Base-by-base conservation (phyloP, 2,329 filamentous ascomycete species). In the Thelonectria discophora region DNA sequence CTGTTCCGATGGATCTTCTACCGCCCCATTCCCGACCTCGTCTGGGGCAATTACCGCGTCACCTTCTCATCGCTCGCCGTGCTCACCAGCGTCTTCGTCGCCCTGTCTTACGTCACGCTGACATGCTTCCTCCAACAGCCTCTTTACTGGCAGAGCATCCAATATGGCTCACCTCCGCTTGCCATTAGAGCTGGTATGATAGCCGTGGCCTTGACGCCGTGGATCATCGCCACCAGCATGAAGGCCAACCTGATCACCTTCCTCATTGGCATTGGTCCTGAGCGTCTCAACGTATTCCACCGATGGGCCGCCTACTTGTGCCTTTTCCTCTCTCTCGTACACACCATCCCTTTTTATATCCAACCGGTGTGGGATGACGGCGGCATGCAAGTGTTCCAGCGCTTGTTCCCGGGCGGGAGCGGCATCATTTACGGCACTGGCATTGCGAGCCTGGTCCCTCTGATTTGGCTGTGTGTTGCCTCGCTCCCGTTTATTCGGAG, bases 171-270 rank as follows among this genome's bases (percentile, higher is more conserved):
- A 1, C 94, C 94, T 27, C 94, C 94, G 0, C 76, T 98, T 57
- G 93, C 94, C 10, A 88, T 97, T 63, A 86, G 94, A 66, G 84
- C 93, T 8, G 94, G 94, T 49, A 97, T 97, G 94, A 87, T 97
- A 58, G 89, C 94, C 12, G 90, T 97, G 13, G 92, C 94, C 12
- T 86, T 97, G 84, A 90, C 95, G 47, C 94, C 94, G 1, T 97
- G 94, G 93, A 94, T 97, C 66, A 82, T 97, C 52, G 92, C 90
- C 17, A 88, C 95, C 11, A 93, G 91, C 73, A 96, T 93, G 84
- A 97, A 97, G 77, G 90, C 93, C 15, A 98, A 97, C 73, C 73
- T 97, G 32, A 85, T 98, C 57, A 90, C 91, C 1, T 78, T 94
- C 58, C 78, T 97, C 60, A 97, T 94, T 5, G 94, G 94, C 13